Percentiles rank a stretch among this genome's conserved stretches.
Evolutionary conservation across 1,284 basidiomycete genomes (phyloP).

Genomic region (Ceratobasidium sp.): DNA sequence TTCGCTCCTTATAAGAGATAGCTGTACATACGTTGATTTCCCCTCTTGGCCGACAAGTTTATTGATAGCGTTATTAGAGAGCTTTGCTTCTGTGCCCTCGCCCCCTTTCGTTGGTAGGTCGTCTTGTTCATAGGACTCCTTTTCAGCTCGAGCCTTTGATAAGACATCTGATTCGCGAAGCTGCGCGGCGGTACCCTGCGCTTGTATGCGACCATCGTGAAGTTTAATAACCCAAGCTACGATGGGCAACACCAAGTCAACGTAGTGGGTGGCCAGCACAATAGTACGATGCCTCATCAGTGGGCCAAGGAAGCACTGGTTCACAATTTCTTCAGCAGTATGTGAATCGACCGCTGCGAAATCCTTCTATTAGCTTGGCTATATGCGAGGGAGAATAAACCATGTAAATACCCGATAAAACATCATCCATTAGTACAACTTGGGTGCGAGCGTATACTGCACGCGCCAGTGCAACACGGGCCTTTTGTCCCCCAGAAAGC

Average conservation of each 20-base stretch:
- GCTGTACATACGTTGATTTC: constrained; percentile 38
- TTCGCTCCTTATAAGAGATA: not conserved
- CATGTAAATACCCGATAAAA: not conserved
- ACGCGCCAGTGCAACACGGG: constrained; percentile 49
- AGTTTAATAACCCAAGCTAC: constrained; percentile 58
- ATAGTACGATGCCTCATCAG: constrained; percentile 76
- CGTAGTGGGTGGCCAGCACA: constrained; percentile 82
- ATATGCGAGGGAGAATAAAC: not conserved
- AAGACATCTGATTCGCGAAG: constrained; percentile 19
- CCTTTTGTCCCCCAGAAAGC: constrained; percentile 24
- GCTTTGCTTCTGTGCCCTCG: too few species aligned
- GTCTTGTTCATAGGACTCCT: too few species aligned
- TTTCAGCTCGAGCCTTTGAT: not conserved
- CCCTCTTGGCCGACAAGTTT: constrained; percentile 45
- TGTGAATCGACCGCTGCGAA: constrained; percentile 67
- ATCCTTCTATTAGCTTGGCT: not conserved
- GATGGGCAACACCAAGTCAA: constrained; percentile 79
- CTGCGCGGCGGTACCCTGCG: constrained; percentile 28
- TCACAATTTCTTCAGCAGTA: constrained; percentile 76
- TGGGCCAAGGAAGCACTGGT: constrained; percentile 73
- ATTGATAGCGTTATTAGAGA: not conserved
- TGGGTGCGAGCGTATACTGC: constrained; percentile 50
- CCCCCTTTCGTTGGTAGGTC: too few species aligned
- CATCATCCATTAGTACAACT: constrained; percentile 52
- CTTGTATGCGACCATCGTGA: constrained; percentile 16